A percentile compares a stretch with the other conserved stretches of the same genome.
Conservation (phyloP, 2,329 filamentous ascomycete species). For the Colletotrichum agaves region DNA sequence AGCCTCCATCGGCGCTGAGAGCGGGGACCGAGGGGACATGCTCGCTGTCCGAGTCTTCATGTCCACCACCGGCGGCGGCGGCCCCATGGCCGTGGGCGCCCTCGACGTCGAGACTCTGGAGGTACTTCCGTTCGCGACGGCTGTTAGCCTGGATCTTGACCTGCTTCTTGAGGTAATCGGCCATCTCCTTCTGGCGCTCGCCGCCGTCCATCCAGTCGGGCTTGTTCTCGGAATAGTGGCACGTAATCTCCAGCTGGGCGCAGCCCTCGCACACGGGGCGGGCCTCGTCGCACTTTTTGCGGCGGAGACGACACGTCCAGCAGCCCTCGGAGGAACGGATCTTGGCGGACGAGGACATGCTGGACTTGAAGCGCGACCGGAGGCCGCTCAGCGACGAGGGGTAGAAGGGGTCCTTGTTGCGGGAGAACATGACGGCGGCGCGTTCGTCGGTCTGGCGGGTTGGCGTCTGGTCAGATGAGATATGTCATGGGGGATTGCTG, state of each 20-base stretch:
- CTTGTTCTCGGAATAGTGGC: constrained; percentile 62
- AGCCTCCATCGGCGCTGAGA: constrained; percentile 24
- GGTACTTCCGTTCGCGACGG: constrained; percentile 57
- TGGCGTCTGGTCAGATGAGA: not conserved
- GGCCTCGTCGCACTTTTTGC: constrained; percentile 70
- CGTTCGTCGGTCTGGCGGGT: not conserved
- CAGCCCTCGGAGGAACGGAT: constrained; percentile 61
- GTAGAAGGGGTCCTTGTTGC: constrained; percentile 20
- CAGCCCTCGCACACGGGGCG: constrained; percentile 64
- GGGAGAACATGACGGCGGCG: constrained; percentile 30
- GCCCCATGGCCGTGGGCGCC: not conserved
- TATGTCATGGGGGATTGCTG: not conserved
- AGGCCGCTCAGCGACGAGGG: constrained; percentile 15
- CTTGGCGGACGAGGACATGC: constrained; percentile 40
- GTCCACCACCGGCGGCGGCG: not conserved
- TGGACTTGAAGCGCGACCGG: constrained; percentile 30
- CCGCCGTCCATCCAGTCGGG: constrained; percentile 67
- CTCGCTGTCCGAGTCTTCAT: constrained; percentile 26
- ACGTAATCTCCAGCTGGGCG: constrained; percentile 64
- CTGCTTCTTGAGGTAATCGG: constrained; percentile 40
- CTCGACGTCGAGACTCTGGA: constrained; percentile 50
- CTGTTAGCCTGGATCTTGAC: constrained; percentile 41
- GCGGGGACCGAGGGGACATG: constrained; percentile 29
- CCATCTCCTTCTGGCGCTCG: constrained; percentile 40
- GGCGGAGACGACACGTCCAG: constrained; percentile 70